A percentile compares a stretch with the other conserved stretches of the same genome.
These are phyloP conservation scores for Barnettozyma pratensis DNA, from an alignment of 805 yeast genomes.

Conservation along the genomic window DNA sequence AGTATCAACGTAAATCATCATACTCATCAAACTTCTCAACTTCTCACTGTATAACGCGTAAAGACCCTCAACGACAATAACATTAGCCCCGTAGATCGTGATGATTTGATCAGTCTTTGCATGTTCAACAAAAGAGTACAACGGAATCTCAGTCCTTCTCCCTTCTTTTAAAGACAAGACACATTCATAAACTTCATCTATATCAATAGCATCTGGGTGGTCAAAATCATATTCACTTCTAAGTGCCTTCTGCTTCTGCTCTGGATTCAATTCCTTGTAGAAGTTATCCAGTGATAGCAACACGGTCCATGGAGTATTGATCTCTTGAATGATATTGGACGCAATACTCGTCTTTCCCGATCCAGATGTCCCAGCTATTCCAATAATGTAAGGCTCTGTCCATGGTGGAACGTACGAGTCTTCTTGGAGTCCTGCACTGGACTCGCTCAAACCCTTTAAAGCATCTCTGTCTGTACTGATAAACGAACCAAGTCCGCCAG, in stretches of 20 bases:
- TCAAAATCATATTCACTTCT: conserved; percentile 79
- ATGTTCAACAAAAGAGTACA: conserved; percentile 63
- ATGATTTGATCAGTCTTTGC: conserved; percentile 53
- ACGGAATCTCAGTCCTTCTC: conserved; percentile 57
- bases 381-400: conserved; percentile 81
- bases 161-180: conserved; percentile 70
- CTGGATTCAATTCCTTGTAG: conserved; percentile 67
- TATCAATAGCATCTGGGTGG: conserved; percentile 76
- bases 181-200: conserved; percentile 62
- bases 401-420: conserved; percentile 69
- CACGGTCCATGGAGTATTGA: conserved; percentile 93
- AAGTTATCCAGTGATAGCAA: conserved; percentile 86
- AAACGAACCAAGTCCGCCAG: conserved; percentile 12
- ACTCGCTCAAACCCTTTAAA: neutral
- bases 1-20: conserved; percentile 88
- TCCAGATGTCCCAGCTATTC: conserved; percentile 83
- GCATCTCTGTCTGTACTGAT: conserved; percentile 3
- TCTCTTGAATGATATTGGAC: conserved; percentile 66
- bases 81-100: conserved; percentile 89
- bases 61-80: conserved; percentile 87
- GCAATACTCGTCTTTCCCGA: conserved; percentile 95
- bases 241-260: conserved; percentile 60
- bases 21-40: conserved; percentile 69
- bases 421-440: neutral
- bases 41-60: conserved; percentile 73